phyloP scores from a whole-genome alignment of 2,329 filamentous ascomycete species.

The Penicillium corylophilum region DNA sequence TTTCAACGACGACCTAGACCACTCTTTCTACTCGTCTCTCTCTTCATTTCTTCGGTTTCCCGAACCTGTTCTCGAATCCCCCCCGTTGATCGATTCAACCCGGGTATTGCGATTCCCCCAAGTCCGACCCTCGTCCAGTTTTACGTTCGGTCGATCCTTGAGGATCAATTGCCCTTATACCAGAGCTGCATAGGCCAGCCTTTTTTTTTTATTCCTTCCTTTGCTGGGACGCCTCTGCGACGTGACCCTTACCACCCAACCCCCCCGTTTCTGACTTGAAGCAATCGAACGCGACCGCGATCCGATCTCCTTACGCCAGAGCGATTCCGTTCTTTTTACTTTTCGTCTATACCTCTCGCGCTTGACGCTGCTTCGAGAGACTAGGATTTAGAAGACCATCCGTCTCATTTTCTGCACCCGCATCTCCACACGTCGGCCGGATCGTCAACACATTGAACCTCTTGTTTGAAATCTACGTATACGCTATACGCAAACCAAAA shows the following conservation, averaged over 20 bases:
- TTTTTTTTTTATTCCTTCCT: slow-evolving; percentile 26
- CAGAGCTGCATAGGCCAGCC: slow-evolving; percentile 42
- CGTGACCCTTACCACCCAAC: slow-evolving; percentile 32
- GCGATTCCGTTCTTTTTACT: slow-evolving; percentile 32
- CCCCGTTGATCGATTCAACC: slow-evolving; percentile 28
- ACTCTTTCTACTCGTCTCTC: slow-evolving; percentile 27
- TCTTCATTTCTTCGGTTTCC: slow-evolving; percentile 36
- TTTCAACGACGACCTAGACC: slow-evolving; percentile 50
- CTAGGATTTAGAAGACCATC: slow-evolving; percentile 16
- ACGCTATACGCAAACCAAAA: slow-evolving; percentile 6
- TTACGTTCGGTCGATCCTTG: slow-evolving; percentile 10
- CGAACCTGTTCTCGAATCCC: slow-evolving; percentile 13
- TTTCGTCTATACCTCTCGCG: slow-evolving; percentile 31
- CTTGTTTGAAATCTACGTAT: slow-evolving; percentile 13
- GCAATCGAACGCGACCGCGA: slow-evolving; percentile 18
- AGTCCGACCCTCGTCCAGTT: slow-evolving; percentile 9
- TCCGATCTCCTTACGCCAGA: slow-evolving; percentile 21
- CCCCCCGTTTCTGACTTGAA: slow-evolving; percentile 27
- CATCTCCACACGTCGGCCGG: slow-evolving; percentile 32
- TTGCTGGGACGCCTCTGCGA: slow-evolving; percentile 35
- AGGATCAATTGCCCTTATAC: slow-evolving; percentile 21
- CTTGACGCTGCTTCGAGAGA: slow-evolving; percentile 39
- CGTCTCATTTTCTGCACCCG: slow-evolving; percentile 17
- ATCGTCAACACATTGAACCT: slow-evolving; percentile 32
- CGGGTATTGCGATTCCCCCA: slow-evolving; percentile 20